These are phyloP conservation scores for Delphinella strobiligena DNA, from an alignment of 2,329 filamentous ascomycete genomes.

Conservation along the genomic window DNA sequence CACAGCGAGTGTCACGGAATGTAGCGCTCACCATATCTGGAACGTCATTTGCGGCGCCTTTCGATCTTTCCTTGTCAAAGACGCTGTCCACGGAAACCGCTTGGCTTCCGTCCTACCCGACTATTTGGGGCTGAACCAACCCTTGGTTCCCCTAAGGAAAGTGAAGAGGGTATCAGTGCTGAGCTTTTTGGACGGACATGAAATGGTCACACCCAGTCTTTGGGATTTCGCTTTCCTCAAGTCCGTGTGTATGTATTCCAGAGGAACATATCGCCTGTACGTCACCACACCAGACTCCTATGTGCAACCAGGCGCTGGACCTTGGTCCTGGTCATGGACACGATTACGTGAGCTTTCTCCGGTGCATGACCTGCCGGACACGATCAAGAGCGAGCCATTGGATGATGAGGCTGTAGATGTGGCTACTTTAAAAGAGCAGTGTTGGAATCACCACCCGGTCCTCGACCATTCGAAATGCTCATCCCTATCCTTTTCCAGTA, in stretches of 20 bases:
- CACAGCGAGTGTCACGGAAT: constrained; percentile 47
- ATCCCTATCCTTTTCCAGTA: too few species aligned
- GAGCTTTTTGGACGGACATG: constrained; percentile 55
- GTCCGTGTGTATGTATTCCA: constrained; percentile 61
- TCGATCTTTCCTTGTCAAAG: constrained; percentile 11
- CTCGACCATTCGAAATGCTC: too few species aligned
- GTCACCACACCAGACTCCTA: constrained; percentile 67
- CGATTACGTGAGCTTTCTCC: too few species aligned
- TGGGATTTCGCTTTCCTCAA: constrained; percentile 63
- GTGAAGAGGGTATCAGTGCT: constrained; percentile 61
- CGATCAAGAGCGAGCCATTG: too few species aligned
- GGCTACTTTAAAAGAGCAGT: too few species aligned
- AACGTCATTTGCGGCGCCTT: constrained; percentile 52
- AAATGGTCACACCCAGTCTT: constrained; percentile 59
- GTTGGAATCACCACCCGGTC: constrained; percentile 55
- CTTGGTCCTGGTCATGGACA: constrained; percentile 62
- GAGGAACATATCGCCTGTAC: constrained; percentile 51
- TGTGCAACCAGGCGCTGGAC: constrained; percentile 48
- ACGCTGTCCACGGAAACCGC: background rate
- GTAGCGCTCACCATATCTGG: constrained; percentile 57
- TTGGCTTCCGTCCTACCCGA: background rate
- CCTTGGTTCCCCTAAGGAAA: constrained; percentile 67
- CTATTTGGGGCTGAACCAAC: constrained; percentile 45
- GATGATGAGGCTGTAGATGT: too few species aligned
- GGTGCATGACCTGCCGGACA: too few species aligned